Evolutionary conservation across 768 basidiomycete species (phyloP), one percentile per base, ranked within the genome.

Genomic region (Leccinum imitatum): DNA sequence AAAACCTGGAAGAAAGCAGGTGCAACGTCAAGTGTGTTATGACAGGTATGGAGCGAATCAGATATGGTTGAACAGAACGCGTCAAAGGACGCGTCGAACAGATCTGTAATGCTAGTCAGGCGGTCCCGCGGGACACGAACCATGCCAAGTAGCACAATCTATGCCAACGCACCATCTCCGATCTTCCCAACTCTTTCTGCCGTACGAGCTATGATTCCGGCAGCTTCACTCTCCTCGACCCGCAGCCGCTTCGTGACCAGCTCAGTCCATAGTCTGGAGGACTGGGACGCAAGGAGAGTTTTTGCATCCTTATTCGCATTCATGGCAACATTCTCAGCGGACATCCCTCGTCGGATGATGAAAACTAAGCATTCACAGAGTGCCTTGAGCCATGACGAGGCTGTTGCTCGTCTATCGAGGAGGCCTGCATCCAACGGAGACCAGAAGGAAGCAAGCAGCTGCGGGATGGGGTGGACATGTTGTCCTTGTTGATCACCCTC

Each of bases 381-480:
- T 0, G 83, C 79, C 17, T 89, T 74, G 73, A 94, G 90, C 10
- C 91, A 86, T 0, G 85, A 80, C 5, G 82, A 82, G 23, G 67
- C 63, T 7, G 54, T 62, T 19, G 59, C 46, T 39, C 58, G 61
- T 52, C 53, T 62, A 44, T 71, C 67, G n/a, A 73, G 70, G 35
- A 71, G 65, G 10, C 65, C 62, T 9, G 65, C 66, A 54, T 90
- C 86, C 1, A 92, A 72, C 0, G 91, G 93, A 15, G 86, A 82
- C 93, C 95, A 97, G 66, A 98, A 86, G 0, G 91, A 84, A 1
- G 78, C 74, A 69, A 93, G 90, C 47, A 96, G 75, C 30, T 80
- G 78, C 3, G 76, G 64, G 3, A 88, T 69, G 54, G 70, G 77
- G 71, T 21, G 69, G 30, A 52, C 39, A 15, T 9, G 11, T 14